Evolutionary conservation across 164 flowering plant genomes (phyloP).

Genomic region (Tetrastigma voinierianum): DNA sequence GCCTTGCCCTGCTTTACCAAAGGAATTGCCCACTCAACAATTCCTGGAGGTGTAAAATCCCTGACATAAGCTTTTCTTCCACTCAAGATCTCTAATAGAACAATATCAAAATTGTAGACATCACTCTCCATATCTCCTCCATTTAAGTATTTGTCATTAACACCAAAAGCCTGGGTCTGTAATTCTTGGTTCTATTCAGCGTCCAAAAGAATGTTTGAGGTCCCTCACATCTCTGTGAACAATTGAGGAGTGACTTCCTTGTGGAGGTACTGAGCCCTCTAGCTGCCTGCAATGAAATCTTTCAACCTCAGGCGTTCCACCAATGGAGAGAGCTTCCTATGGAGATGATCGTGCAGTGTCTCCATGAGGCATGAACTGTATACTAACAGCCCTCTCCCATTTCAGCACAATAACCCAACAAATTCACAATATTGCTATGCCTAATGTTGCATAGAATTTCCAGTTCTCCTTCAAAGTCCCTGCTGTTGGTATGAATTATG

Average conservation of each 20-base stretch:
- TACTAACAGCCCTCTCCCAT: slow-evolving; percentile 85
- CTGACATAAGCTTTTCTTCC: slow-evolving; percentile 80
- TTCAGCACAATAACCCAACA: slow-evolving; percentile 77
- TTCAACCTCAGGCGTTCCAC: slow-evolving; percentile 69
- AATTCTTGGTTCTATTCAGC: slow-evolving; percentile 68
- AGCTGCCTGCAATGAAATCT: slow-evolving; percentile 65
- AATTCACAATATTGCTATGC: slow-evolving; percentile 72
- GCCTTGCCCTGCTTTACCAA: slow-evolving; percentile 63
- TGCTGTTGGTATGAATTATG: slow-evolving; percentile 64
- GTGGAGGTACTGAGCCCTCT: slow-evolving; percentile 86
- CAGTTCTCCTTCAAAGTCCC: slow-evolving; percentile 78
- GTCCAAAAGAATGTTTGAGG: slow-evolving; percentile 77
- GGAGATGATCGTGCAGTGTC: slow-evolving; percentile 80
- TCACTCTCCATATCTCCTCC: slow-evolving; percentile 49
- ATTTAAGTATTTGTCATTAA: slow-evolving; percentile 38
- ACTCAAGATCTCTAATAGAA: slow-evolving; percentile 77
- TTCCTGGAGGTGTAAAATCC: slow-evolving; percentile 54
- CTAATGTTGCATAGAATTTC: slow-evolving; percentile 75
- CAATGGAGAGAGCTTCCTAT: slow-evolving; percentile 61
- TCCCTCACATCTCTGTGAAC: slow-evolving; percentile 67
- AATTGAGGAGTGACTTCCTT: slow-evolving; percentile 45
- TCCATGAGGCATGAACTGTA: slow-evolving; percentile 82
- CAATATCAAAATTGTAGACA: slow-evolving; percentile 71
- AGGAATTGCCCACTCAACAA: slow-evolving; percentile 89
- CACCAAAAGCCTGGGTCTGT: slow-evolving; percentile 63